Evolutionary conservation across 768 basidiomycete genomes (phyloP).

Genomic region (Tulasnella sp.): DNA sequence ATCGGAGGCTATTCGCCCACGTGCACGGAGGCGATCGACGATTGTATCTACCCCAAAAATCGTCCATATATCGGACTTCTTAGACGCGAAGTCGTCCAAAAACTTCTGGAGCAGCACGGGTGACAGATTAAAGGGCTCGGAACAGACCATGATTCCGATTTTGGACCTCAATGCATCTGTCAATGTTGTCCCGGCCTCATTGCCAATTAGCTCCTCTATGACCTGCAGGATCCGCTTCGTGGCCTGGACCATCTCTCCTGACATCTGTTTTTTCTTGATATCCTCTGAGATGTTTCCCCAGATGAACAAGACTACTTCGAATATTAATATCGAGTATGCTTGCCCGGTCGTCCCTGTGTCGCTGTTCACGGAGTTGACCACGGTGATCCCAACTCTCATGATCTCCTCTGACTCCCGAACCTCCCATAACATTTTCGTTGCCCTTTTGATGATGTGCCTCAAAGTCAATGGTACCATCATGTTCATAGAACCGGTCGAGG

Average conservation of each 20-base stretch:
- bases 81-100: too few relatives aligned
- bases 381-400: not conserved
- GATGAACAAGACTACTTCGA: not conserved
- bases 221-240: not conserved
- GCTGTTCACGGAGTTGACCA: not conserved
- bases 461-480: not conserved
- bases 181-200: not conserved
- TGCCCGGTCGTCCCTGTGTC: not conserved
- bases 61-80: too few relatives aligned
- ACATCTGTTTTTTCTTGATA: not conserved
- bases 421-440: not conserved
- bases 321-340: not conserved
- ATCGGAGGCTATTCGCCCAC: too few relatives aligned
- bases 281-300: not conserved
- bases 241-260: not conserved
- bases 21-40: too few relatives aligned
- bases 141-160: too few relatives aligned
- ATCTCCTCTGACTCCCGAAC: not conserved
- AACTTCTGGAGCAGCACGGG: too few relatives aligned
- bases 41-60: too few relatives aligned
- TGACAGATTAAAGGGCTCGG: too few relatives aligned
- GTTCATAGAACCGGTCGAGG: not conserved
- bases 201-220: not conserved
- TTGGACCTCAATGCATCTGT: too few relatives aligned
- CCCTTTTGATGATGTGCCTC: not conserved